Evolutionary conservation across 208 protist genomes (phyloP).

Genomic region (Leishmania lainsoni): DNA sequence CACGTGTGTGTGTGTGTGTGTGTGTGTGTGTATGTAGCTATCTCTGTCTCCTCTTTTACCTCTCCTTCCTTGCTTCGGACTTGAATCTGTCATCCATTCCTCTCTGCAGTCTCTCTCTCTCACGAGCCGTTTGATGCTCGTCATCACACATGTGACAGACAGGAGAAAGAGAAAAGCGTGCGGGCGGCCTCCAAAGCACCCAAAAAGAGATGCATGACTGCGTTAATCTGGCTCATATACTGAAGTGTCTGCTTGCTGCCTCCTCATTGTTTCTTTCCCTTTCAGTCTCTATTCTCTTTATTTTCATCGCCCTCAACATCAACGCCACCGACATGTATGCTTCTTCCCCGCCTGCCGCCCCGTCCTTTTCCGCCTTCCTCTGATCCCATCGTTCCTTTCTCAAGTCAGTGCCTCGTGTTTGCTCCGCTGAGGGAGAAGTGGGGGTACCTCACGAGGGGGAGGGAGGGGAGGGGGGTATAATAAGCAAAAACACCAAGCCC

Average conservation of each 20-base stretch:
- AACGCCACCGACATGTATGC: neutral
- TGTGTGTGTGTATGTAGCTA: neutral
- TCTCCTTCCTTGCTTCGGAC: neutral
- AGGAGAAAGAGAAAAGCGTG: neutral
- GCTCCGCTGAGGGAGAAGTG: neutral
- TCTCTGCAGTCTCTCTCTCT: neutral
- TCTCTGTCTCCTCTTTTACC: neutral
- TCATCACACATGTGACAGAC: neutral
- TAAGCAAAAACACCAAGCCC: neutral
- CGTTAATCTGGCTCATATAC: neutral
- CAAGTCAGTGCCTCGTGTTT: neutral
- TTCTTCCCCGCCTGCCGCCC: neutral
- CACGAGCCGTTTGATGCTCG: no score
- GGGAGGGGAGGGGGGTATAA: neutral
- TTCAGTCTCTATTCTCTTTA: neutral
- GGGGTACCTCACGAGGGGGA: neutral
- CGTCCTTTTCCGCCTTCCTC: neutral
- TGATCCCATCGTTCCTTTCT: neutral
- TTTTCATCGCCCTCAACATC: neutral
- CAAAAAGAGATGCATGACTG: neutral
- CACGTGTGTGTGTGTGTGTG: neutral
- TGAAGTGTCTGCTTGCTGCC: neutral
- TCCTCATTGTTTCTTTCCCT: neutral
- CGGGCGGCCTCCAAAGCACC: neutral
- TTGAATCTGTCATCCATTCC: neutral